phyloP scores from a whole-genome alignment of 2,329 filamentous ascomycete species.

The Cladosporium sp. region DNA sequence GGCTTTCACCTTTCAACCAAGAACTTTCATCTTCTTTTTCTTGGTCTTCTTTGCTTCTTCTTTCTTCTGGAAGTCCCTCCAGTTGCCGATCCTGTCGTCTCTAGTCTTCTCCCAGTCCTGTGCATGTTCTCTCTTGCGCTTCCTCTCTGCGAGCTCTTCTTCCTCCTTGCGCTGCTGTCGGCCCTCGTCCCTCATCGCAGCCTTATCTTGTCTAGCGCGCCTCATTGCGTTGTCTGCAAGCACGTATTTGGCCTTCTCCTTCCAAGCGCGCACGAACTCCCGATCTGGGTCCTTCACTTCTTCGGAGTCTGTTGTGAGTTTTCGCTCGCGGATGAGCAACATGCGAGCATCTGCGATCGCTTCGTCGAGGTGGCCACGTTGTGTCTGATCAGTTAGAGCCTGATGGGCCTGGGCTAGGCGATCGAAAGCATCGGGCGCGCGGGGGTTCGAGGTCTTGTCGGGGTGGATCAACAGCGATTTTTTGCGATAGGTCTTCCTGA shows the following conservation, averaged over 20 bases:
- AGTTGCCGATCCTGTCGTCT: constrained; percentile 87
- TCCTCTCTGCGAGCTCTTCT: constrained; percentile 66
- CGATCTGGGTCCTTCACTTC: constrained; percentile 70
- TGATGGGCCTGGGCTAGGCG: constrained; percentile 92
- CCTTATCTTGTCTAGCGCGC: constrained; percentile 78
- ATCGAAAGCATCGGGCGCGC: constrained; percentile 92
- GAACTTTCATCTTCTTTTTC: constrained; percentile 14
- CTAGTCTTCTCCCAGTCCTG: constrained; percentile 92
- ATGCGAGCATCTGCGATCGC: constrained; percentile 93
- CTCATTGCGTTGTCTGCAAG: constrained; percentile 90
- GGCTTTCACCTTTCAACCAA: not conserved
- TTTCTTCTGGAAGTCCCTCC: constrained; percentile 82
- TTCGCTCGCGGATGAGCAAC: constrained; percentile 89
- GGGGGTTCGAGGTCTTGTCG: constrained; percentile 90
- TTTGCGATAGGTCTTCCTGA: constrained; percentile 89
- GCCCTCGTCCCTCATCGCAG: constrained; percentile 94
- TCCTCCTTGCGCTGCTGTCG: constrained; percentile 81
- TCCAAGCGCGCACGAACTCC: constrained; percentile 80
- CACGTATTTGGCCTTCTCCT: constrained; percentile 82
- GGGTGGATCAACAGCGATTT: constrained; percentile 99
- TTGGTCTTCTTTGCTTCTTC: constrained; percentile 9
- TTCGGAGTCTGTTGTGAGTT: constrained; percentile 82
- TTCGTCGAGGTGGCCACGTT: constrained; percentile 81
- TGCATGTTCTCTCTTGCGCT: constrained; percentile 73
- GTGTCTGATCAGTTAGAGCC: constrained; percentile 89